These are phyloP conservation scores for Agastache rugosa DNA, from an alignment of 257 asterid species.

Conservation along the genomic window DNA sequence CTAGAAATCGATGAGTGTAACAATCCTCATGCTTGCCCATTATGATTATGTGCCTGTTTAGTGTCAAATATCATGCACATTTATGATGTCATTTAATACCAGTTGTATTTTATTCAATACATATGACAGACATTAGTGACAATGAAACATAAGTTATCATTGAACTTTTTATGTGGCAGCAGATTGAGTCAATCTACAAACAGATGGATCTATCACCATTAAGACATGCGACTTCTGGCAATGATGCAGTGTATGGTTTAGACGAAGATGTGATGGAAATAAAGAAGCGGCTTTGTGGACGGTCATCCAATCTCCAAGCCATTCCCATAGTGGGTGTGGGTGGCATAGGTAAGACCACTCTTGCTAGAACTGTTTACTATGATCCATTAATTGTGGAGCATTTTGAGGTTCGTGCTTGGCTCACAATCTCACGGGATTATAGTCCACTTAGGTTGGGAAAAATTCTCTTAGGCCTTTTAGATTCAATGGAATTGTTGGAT, in stretches of 20 bases:
- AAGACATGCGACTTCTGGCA: neutral
- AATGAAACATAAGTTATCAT: neutral
- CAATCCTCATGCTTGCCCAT: neutral
- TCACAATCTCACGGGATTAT: neutral
- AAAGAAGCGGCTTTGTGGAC: slow-evolving; percentile 9
- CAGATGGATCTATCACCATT: neutral
- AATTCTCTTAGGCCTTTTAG: neutral
- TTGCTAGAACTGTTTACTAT: neutral
- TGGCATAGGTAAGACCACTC: slow-evolving; percentile 6
- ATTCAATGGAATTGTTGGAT: neutral
- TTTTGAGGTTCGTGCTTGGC: slow-evolving; percentile 10
- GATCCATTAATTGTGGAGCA: neutral
- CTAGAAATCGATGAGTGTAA: no score
- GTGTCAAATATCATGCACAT: neutral
- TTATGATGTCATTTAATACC: neutral
- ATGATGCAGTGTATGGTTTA: slow-evolving; percentile 14
- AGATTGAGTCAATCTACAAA: neutral
- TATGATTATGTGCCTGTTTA: neutral
- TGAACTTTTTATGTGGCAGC: slow-evolving; percentile 9
- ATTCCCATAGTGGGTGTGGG: slow-evolving; percentile 20
- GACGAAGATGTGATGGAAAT: slow-evolving; percentile 1
- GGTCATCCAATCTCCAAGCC: slow-evolving; percentile 11
- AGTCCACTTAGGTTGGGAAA: neutral
- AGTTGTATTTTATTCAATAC: neutral
- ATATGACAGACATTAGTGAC: no score